Conservation (phyloP, 2,329 filamentous ascomycete species). For the Pseudogymnoascus sp. region DNA sequence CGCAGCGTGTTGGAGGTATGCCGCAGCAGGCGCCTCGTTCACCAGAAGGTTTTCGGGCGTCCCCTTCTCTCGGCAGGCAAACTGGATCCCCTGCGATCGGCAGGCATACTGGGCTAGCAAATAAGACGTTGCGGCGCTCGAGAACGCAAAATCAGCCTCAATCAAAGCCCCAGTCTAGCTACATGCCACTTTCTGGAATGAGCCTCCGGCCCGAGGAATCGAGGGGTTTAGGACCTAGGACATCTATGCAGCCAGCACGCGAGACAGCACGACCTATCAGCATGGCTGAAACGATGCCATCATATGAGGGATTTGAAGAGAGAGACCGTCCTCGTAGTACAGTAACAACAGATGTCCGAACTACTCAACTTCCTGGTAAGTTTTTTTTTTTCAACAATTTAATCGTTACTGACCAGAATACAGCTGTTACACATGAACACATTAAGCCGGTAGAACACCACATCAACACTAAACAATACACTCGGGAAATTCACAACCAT, state of each 20-base stretch:
- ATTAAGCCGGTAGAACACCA: conserved; percentile 37
- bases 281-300: background rate
- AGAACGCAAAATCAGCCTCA: background rate
- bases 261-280: conserved; percentile 9
- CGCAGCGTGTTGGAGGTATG: background rate
- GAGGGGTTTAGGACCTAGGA: background rate
- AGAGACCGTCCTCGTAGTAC: background rate
- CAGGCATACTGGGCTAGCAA: background rate
- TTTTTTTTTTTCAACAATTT: background rate
- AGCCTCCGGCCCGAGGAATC: background rate
- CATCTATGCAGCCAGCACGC: background rate
- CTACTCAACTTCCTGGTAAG: background rate
- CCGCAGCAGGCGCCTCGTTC: background rate
- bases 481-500: conserved; percentile 46
- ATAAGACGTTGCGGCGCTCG: background rate
- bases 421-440: conserved; percentile 42
- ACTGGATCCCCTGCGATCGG: background rate
- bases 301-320: background rate
- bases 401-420: background rate
- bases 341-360: background rate
- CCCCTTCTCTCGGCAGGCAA: background rate
- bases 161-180: background rate
- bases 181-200: background rate
- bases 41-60: background rate
- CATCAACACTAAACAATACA: conserved; percentile 38